Conservation (phyloP, 352 stramenopile species). For the Aphanomyces astaci region DNA sequence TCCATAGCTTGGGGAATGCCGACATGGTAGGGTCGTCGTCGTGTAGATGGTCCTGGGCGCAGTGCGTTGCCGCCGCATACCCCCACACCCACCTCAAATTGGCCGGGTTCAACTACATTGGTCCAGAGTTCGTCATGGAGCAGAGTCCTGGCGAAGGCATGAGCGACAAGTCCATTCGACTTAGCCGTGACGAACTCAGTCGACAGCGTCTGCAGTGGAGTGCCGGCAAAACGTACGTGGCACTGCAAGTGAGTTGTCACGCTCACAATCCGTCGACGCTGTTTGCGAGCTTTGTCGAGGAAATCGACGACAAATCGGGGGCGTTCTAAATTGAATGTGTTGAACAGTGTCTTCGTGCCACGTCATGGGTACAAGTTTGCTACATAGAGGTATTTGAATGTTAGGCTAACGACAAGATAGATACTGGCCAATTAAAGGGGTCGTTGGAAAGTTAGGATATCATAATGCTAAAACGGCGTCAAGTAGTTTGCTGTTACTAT, state of each 20-base stretch:
- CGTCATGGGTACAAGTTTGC: too few species aligned
- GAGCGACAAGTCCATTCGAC: not conserved
- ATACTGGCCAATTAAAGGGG: too few species aligned
- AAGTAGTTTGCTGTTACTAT: too few species aligned
- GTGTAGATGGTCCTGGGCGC: too few species aligned
- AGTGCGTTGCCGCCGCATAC: not conserved
- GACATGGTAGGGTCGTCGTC: too few species aligned
- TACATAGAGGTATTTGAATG: too few species aligned
- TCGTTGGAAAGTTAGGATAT: too few species aligned
- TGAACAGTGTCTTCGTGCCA: too few species aligned
- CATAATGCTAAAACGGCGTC: too few species aligned
- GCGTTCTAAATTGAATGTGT: too few species aligned
- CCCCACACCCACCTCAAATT: not conserved
- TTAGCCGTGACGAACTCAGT: not conserved
- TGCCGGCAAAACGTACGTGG: not conserved
- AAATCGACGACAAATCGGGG: not conserved
- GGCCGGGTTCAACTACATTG: not conserved
- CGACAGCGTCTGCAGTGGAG: not conserved
- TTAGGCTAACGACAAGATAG: too few species aligned
- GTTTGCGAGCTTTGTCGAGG: not conserved
- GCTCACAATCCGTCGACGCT: not conserved
- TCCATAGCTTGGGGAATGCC: too few species aligned
- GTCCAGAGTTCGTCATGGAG: not conserved
- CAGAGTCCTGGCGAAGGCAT: not conserved
- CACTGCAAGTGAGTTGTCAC: not conserved